A percentile compares a stretch with the other conserved stretches of the same genome.
Conservation (phyloP, 1,139 yeast genomes). For the Arxiozyma slooffiae region DNA sequence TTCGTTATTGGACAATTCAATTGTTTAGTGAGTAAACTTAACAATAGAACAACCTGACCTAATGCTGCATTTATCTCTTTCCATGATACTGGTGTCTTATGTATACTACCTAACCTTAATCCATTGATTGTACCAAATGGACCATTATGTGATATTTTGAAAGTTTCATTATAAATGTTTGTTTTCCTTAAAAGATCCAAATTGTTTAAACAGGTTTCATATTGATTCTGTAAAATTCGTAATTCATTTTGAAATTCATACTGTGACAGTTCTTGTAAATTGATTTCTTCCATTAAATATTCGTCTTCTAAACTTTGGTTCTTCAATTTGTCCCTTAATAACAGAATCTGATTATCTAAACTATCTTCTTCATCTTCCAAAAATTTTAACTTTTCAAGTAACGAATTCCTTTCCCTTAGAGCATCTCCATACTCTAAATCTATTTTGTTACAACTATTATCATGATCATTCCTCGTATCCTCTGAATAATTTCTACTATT, state of each 20-base stretch:
- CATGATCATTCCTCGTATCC: not conserved
- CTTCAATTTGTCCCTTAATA: conserved; percentile 37
- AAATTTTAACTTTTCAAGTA: conserved; percentile 28
- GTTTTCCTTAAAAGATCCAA: conserved; percentile 61
- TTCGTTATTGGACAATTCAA: conserved; percentile 47
- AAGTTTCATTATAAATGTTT: conserved; percentile 74
- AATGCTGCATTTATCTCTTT: conserved; percentile 86
- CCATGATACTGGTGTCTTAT: conserved; percentile 62
- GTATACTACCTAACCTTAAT: conserved; percentile 59
- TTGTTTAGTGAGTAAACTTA: conserved; percentile 55
- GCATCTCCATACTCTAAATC: conserved; percentile 18
- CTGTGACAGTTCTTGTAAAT: conserved; percentile 44
- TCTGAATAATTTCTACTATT: conserved; percentile 27
- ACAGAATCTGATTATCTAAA: conserved; percentile 36
- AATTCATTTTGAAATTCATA: conserved; percentile 42
- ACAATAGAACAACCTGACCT: conserved; percentile 68
- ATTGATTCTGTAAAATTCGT: conserved; percentile 51
- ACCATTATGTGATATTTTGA: conserved; percentile 73
- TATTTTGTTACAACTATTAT: conserved; percentile 5
- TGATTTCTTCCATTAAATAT: conserved; percentile 39
- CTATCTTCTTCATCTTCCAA: conserved; percentile 34
- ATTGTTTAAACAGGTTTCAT: conserved; percentile 51
- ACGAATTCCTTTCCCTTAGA: conserved; percentile 30
- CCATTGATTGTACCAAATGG: conserved; percentile 85
- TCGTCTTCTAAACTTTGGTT: conserved; percentile 34